These are phyloP conservation scores for Penicillium sp. DNA, from an alignment of 2,329 filamentous ascomycete species.

Conservation along the genomic window DNA sequence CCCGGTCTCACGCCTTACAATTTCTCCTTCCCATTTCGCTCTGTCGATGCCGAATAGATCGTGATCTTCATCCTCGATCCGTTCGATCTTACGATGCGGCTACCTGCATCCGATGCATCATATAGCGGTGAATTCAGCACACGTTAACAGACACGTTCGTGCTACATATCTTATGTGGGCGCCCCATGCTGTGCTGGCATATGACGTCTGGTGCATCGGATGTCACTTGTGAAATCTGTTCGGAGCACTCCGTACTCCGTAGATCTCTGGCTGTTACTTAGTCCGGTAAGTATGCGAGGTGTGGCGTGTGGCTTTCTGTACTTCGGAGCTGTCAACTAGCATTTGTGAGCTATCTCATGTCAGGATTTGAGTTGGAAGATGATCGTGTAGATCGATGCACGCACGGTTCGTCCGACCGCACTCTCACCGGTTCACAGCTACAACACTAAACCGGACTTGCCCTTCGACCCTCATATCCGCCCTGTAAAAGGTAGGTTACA, in stretches of 20 bases:
- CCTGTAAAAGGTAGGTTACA: background rate
- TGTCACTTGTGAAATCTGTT: background rate
- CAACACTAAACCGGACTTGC: background rate
- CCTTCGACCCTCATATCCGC: background rate
- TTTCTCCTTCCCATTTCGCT: background rate
- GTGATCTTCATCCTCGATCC: background rate
- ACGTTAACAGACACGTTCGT: background rate
- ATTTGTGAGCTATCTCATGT: constrained; percentile 27
- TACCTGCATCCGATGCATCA: constrained; percentile 27
- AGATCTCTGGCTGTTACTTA: background rate
- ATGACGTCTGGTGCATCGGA: background rate
- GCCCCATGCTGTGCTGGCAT: background rate
- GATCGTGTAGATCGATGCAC: constrained; percentile 12
- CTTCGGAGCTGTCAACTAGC: constrained; percentile 16
- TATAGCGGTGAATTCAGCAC: constrained; percentile 31
- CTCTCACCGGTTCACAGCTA: background rate
- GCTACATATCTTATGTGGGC: constrained; percentile 1
- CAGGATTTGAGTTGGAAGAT: constrained; percentile 12
- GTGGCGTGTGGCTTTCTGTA: constrained; percentile 1
- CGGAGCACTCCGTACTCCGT: background rate
- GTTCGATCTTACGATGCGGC: background rate
- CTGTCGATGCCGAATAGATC: background rate
- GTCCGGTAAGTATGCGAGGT: background rate
- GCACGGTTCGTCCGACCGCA: background rate
- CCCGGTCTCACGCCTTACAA: background rate